Base-by-base conservation (phyloP, 306 rosid species). In the Dalbergia oliveri region DNA sequence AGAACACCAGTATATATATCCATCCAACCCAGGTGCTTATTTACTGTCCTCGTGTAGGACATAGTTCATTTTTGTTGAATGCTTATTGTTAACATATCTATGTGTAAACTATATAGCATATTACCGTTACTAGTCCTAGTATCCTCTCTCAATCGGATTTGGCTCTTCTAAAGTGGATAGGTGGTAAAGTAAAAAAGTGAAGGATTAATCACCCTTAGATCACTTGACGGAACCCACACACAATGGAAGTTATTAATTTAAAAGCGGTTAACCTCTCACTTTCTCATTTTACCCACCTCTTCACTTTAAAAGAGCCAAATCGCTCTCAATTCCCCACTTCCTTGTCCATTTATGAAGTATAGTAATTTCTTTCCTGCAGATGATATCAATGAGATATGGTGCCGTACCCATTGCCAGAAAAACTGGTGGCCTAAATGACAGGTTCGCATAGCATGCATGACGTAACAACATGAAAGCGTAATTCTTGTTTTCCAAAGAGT, bases 301-400 rank as follows among this genome's bases (percentile, higher is more conserved):
- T 21, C 23, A 21, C 23, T 21, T 21, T 0, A 26, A 26, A 26
- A 26, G 3, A 26, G 14, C 47, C 57, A 11, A 7, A 4, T 13
- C 34, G 58, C 60, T 61, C 41, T 51, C 8, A 13, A 18, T 51
- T 59, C 23, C 18, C 57, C 14, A 33, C 47, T 10, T 26, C 4
- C 11, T 15, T 49, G 63, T 39, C 64, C 19, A 58, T 39, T 59
- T 41, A 26, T 72, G 3, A 41, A 70, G 2, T 82, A 60, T 73
- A 71, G 51, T 62, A 23, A 43, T 21, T 9, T 68, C n/a, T 65
- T 68, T 80, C 70, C 39, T 56, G 80, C 88, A 95, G 98, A 93
- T 93, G 99, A 95, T 95, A 87, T 87, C 99, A 74, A 95, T 95
- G 99, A 92, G 94, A 88, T 95, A 91, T 58, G 98, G 99, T 81